Base-by-base conservation (phyloP, 2,329 filamentous ascomycete species). In the Diaporthe citrichinensis region DNA sequence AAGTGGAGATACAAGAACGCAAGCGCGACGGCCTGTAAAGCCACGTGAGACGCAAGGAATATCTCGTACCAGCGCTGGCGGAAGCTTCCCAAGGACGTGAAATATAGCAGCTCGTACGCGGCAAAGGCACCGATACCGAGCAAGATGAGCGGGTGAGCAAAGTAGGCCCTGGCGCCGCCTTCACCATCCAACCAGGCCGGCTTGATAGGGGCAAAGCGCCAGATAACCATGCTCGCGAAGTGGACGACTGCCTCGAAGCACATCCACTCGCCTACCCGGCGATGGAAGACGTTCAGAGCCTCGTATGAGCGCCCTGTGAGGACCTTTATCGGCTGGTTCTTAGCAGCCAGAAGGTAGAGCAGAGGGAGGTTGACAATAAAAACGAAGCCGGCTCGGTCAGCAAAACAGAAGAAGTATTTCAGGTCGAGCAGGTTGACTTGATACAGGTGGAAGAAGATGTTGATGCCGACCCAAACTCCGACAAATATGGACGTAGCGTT, bases 301-400 rank as follows among this genome's bases (percentile, higher is more conserved):
- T 93, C 92, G 79, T 94, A 94, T 0, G 91, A 93, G 77, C 89
- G 88, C 5, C 92, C 91, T 0, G 91, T 93, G 25, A 94, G 83
- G 2, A 86, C 78, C 75, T 89, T 89, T 46, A 93, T 80, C 0
- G 92, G 92, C 77, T 93, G 91, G 76, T 91, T 93, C 81, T 94
- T 94, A 44, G 92, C 92, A 2, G 90, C 88, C 4, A 94, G 85
- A 6, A 93, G 84, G 80, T 94, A 93, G 4, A 93, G 84, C 5
- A 88, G 81, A 0, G 87, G 87, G 1, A 89, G 82, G 78, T 89
- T 88, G 79, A 84, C 85, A 69, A 87, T 81, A 78, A 88, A 88
- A 31, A 92, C 79, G 57, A 89, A 84, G 7, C 90, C 90, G 51
- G 88, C 86, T 41, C 90, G 85, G 79, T 92, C 90, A 74, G 89